phyloP scores from a whole-genome alignment of 75 land plant species.

The Picea sitchensis region DNA sequence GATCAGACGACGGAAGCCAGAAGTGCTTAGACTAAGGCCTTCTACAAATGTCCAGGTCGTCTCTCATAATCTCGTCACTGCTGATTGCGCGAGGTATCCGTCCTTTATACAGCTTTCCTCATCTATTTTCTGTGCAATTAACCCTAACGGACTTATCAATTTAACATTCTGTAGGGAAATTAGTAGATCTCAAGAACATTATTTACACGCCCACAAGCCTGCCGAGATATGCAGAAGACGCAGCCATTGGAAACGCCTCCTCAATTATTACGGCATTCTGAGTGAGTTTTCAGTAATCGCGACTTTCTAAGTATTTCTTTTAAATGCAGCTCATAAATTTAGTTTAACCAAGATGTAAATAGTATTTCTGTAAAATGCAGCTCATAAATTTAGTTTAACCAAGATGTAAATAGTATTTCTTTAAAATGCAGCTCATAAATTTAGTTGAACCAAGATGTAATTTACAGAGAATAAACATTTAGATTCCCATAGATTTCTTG shows the following conservation, averaged over 20 bases:
- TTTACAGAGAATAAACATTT: no score
- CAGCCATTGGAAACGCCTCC: background rate
- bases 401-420: no score
- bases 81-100: background rate
- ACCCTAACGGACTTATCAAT: background rate
- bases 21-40: background rate
- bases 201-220: background rate
- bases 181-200: background rate
- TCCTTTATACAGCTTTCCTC: no score
- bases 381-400: no score
- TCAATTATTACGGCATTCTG: background rate
- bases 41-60: background rate
- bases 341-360: background rate
- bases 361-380: background rate
- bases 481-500: no score
- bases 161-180: background rate
- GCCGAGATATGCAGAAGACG: background rate
- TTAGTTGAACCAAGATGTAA: no score
- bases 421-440: no score
- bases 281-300: background rate
- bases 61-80: background rate
- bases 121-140: background rate
- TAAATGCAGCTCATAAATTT: background rate
- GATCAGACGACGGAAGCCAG: background rate
- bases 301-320: background rate